Conservation (phyloP, 1,139 yeast genomes). For the Citeromyces hawaiiensis region DNA sequence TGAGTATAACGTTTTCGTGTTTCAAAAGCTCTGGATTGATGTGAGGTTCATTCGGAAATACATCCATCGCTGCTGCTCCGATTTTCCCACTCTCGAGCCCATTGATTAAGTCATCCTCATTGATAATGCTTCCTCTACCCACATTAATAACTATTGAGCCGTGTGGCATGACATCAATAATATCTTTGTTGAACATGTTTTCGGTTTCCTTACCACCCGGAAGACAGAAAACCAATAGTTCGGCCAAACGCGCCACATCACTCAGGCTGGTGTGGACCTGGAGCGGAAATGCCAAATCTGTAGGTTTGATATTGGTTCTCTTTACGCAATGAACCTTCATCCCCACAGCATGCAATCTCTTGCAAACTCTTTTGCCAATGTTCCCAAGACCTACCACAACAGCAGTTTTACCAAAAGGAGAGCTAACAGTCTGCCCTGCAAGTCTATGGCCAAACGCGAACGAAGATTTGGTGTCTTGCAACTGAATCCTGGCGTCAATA, state of each 20-base stretch:
- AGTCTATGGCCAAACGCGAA: conserved; percentile 25
- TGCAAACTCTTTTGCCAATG: conserved; percentile 57
- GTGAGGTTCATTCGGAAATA: conserved; percentile 56
- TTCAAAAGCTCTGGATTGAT: conserved; percentile 36
- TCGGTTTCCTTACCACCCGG: conserved; percentile 53
- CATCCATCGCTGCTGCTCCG: conserved; percentile 69
- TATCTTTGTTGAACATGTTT: conserved; percentile 35
- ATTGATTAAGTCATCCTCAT: conserved; percentile 56
- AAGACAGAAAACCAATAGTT: conserved; percentile 52
- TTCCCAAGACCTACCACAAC: conserved; percentile 71
- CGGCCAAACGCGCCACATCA: conserved; percentile 26
- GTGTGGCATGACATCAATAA: conserved; percentile 31
- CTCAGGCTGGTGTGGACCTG: conserved; percentile 26
- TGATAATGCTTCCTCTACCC: conserved; percentile 66
- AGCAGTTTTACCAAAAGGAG: conserved; percentile 47
- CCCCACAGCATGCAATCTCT: conserved; percentile 41
- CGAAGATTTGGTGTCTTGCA: conserved; percentile 21
- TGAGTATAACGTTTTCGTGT: conserved; percentile 57
- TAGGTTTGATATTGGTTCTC: conserved; percentile 24
- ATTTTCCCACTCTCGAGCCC: conserved; percentile 61
- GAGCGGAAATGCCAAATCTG: conserved; percentile 27
- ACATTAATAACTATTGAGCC: conserved; percentile 62
- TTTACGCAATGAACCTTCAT: conserved; percentile 53
- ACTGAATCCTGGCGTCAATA: conserved; percentile 22
- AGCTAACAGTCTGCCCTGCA: conserved; percentile 26